Evolutionary conservation across 2,329 filamentous ascomycete genomes (phyloP), one percentile per base, ranked within the genome.

Genomic region (Camillea tinctor): DNA sequence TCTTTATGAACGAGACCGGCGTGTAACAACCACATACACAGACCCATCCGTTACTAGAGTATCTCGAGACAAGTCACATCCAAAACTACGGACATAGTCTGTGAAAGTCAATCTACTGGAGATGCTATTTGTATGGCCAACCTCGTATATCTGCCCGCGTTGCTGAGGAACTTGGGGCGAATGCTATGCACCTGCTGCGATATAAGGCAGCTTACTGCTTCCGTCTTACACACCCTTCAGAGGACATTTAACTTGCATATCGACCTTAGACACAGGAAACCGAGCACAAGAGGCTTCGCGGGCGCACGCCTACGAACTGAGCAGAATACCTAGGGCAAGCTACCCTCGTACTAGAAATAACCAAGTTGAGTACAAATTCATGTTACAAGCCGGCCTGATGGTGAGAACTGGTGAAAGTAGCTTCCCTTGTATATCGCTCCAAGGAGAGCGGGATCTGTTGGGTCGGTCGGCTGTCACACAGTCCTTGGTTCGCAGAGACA

Each of bases 331-430:
- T 60, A 49, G 26, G 64, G 54, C 22, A 55, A 60, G n/a, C 71
- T 73, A 50, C 73, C 72, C 4, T 54, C 64, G n/a, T 78, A 74
- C 63, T 62, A 68, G 8, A 64, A 63, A 24, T 75, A 77, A 66
- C 69, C 69, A 83, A 20, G 76, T 83, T 6, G 81, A 84, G 67
- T 83, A 79, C 68, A 79, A 83, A 64, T 75, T 84, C 3, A 69
- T 83, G 64, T 69, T 77, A 55, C 72, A 78, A 23, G 76, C 77
- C 20, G 76, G 74, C 11, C 69, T 76, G 19, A 77, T 83, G 59
- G 74, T 75, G 0, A 81, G 81, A 0, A 71, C 78, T 9, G 75
- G 77, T 8, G 76, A 76, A 66, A 80, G 77, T 59, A 75, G 72
- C 60, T 81, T 82, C 56, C 75, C 76, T 15, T 82, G 79, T 75